A percentile compares a stretch with the other conserved stretches of the same genome.
phyloP scores from a whole-genome alignment of 2,329 filamentous ascomycete genomes.

The Fusarium circinatum region DNA sequence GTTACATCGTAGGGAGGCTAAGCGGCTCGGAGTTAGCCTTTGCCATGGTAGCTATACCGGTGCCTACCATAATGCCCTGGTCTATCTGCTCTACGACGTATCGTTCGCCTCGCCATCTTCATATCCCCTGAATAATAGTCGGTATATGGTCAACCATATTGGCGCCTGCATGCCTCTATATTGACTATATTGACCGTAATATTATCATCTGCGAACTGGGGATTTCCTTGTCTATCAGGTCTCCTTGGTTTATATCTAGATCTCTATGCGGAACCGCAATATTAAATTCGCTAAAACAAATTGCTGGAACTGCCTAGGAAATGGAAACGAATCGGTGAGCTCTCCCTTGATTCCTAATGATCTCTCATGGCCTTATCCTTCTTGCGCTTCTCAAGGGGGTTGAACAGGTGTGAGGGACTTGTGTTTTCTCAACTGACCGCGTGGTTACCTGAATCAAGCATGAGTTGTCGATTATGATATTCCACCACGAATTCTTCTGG shows the following conservation, averaged over 20 bases:
- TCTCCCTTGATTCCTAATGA: neutral
- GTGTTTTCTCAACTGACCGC: neutral
- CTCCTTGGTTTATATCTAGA: neutral
- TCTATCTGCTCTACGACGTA: neutral
- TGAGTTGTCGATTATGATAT: slow-evolving; percentile 25
- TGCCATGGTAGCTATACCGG: slow-evolving; percentile 1
- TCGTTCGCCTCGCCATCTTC: slow-evolving; percentile 4
- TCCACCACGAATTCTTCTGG: neutral
- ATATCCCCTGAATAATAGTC: neutral
- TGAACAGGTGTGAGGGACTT: neutral
- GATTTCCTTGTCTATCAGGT: slow-evolving; percentile 9
- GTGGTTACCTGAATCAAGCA: neutral
- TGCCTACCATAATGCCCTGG: neutral
- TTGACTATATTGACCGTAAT: neutral
- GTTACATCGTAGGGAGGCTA: slow-evolving; percentile 37
- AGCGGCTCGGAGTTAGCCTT: neutral
- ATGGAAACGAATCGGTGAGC: neutral
- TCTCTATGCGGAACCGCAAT: slow-evolving; percentile 8
- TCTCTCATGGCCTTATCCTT: neutral
- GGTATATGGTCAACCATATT: neutral
- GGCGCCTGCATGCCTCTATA: slow-evolving; percentile 4
- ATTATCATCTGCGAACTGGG: neutral
- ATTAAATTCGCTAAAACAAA: slow-evolving; percentile 7
- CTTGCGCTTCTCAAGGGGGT: neutral
- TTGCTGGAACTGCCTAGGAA: neutral